phyloP scores from a whole-genome alignment of 306 rosid species.

The Lotus japonicus region DNA sequence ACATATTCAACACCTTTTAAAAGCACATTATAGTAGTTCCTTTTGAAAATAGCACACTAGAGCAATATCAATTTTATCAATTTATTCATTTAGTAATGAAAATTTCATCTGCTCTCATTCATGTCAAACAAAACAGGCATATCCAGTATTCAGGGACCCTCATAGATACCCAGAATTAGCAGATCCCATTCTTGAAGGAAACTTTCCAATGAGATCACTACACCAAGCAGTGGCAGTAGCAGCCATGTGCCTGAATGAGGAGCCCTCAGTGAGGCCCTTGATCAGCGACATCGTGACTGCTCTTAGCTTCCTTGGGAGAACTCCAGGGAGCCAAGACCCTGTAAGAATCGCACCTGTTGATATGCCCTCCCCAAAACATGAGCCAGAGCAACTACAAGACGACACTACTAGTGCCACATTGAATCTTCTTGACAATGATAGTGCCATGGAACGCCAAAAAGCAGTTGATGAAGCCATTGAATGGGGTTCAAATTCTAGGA shows the following conservation, averaged over 20 bases:
- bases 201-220: conserved; percentile 46
- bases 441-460: conserved; percentile 40
- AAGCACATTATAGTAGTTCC: too few relatives aligned
- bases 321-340: conserved; percentile 5
- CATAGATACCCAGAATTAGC: conserved; percentile 43
- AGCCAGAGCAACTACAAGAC: not conserved
- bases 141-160: conserved; percentile 62
- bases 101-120: not conserved
- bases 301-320: conserved; percentile 59
- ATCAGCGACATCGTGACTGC: conserved; percentile 89
- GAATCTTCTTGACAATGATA: conserved; percentile 30
- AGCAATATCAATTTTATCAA: too few relatives aligned
- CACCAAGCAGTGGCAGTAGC: conserved; percentile 94
- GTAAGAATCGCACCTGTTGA: not conserved
- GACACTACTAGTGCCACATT: not conserved
- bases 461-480: conserved; percentile 87
- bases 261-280: conserved; percentile 62
- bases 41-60: too few relatives aligned
- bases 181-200: conserved; percentile 54
- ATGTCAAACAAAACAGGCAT: conserved; percentile 40
- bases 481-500: conserved; percentile 71
- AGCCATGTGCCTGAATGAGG: conserved; percentile 92
- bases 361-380: conserved; percentile 28
- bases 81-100: not conserved
- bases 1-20: too few relatives aligned